Base-by-base conservation (phyloP, 768 basidiomycete species). In the Termitomyces sp. region DNA sequence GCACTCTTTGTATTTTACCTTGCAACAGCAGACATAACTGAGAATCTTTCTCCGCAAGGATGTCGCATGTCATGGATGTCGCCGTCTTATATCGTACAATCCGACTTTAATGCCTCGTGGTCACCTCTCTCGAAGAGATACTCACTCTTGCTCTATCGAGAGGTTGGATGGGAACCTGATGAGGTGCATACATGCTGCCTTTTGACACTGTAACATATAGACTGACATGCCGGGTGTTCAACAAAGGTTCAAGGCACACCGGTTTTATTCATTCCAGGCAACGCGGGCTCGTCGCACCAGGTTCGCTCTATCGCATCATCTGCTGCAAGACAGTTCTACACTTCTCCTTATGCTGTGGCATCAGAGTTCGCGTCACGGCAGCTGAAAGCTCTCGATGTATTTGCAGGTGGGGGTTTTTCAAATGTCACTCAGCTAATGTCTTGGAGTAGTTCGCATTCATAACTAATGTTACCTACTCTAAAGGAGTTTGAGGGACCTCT, bases 31-130 rank as follows among this genome's bases (percentile, higher is more conserved):
- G 76, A 82, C 64, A 70, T 79, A n/a, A 71, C 75, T 28, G 66
- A 74, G 43, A 76, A 73, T 38, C 76, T 92, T 55, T 93, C 92
- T 0, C 90, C 91, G 5, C 90, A 93, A 79, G 92, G 91, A 83
- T 98, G 95, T 73, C 84, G 89, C 40, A 98, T 98, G 95, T 93
- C 93, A 55, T 95, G 85, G 80, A 97, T 96, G 95, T 90, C 85
- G 3, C 95, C 95, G 3, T 89, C 90, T 0, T 98, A 98, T 71
- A 71, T 92, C 18, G 79, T 85, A 36, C 87, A 96, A 64, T 68
- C 79, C 8, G 79, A 77, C 40, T 88, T 95, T 64, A 80, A 93
- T 66, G 63, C 74, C 16, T 75, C 82, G 3, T 88, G 89, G 86
- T 87, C 88, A 26, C 84, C 85, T 3, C 77, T 95, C 12, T 85